Evolutionary conservation across 371 early-diverging fungal species (phyloP).

Genomic region (Rhizomucor pusillus): DNA sequence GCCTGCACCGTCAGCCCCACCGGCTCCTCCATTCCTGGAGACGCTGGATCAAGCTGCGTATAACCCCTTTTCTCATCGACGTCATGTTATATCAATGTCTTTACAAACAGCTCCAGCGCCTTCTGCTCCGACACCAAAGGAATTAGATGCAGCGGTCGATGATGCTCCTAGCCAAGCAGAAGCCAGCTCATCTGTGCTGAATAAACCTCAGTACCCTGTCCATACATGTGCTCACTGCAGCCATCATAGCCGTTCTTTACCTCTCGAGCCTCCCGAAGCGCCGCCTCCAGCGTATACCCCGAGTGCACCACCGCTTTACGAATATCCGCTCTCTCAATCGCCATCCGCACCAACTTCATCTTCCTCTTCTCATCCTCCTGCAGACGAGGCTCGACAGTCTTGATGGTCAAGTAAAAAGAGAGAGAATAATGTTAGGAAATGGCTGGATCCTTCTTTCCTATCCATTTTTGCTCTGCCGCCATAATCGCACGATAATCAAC

Average conservation of each 20-base stretch:
- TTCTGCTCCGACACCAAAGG: slow-evolving; percentile 22
- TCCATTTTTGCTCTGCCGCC: too few relatives aligned
- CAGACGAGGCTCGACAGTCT: too few relatives aligned
- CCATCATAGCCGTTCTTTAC: slow-evolving; percentile 7
- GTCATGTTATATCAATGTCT: slow-evolving; percentile 10
- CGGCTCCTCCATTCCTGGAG: slow-evolving; percentile 9
- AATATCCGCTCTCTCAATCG: slow-evolving; percentile 1
- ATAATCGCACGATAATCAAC: too few relatives aligned
- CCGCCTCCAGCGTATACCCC: slow-evolving; percentile 25
- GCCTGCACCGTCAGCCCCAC: slow-evolving; percentile 10
- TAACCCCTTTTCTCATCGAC: slow-evolving; percentile 3
- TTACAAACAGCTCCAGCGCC: slow-evolving; percentile 14
- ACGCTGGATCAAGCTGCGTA: not conserved
- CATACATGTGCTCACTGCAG: slow-evolving; percentile 7
- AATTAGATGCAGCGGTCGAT: slow-evolving; percentile 11
- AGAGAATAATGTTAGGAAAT: too few relatives aligned
- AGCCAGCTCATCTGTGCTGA: not conserved
- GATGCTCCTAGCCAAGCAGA: not conserved
- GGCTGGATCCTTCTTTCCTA: too few relatives aligned
- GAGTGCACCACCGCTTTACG: slow-evolving; percentile 16
- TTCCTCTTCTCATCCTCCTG: too few relatives aligned
- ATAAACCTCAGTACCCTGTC: not conserved
- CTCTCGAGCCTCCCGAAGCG: slow-evolving; percentile 10
- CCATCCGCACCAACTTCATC: not conserved
- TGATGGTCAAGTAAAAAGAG: too few relatives aligned